Evolutionary conservation across 345 rosid genomes (phyloP), one percentile per base, ranked within the genome.

Genomic region (Citrus hindsii): DNA sequence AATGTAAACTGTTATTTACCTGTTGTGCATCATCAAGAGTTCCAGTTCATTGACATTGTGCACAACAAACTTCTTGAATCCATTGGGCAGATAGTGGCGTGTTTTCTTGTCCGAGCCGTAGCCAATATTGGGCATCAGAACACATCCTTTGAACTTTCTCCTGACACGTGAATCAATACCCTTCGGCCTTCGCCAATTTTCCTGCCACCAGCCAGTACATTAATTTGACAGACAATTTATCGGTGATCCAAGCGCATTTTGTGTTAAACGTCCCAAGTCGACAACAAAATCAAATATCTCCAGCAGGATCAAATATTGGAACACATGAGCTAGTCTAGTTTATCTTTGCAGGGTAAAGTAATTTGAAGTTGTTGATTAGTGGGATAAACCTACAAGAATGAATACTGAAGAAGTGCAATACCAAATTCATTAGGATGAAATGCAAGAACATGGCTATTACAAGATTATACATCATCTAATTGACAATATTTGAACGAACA

Each of bases 111-210:
- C 91, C 0, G 90, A 79, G 25, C 90, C 92, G 73, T 91, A 91
- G 65, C 92, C 94, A 75, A 91, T 85, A 72, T 91, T 89, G 38
- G 92, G 94, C 92, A 91, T 91, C 76, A 91, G 37, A 48, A 88
- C 81, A 79, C 84, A 77, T 82, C 94, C 94, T 67, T 91, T 91
- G 85, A 91, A 91, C 87, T 89, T 91, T 69, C 94, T 89, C 84
- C 94, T 85, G 64, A 89, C 91, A 74, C 94, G 90, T 21, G 94
- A 91, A 83, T 91, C 92, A 76, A 91, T 90, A 84, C 92, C 92
- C 90, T 90, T 89, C 0, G 94, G 92, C 85, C 92, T 85, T 61
- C 90, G 61, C 92, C 92, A 89, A 84, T 67, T 90, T 76, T 78
- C 40, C 92, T 90, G 83, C 71, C 67, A 79, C 35, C 12, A 56